Base-by-base conservation (phyloP, 1,284 basidiomycete species). In the Microbotryomycetes sp. region DNA sequence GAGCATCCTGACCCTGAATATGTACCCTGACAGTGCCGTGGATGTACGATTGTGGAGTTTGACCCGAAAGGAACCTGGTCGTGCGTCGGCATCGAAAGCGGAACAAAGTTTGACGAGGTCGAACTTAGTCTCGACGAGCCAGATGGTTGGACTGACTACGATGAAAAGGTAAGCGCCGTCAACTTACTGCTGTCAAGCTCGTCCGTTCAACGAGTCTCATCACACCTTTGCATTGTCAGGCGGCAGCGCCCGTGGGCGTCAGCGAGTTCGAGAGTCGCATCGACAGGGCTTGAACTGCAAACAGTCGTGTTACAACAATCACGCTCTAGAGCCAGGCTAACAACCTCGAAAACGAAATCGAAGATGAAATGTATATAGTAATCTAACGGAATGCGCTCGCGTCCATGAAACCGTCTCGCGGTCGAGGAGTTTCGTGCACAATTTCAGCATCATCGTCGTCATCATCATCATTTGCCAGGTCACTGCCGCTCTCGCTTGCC, bases 101-200 rank as follows among this genome's bases (percentile, higher is more conserved):
- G 56, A 23, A 63, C 61, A 4, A 45, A 48, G 16, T 68, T 68
- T 26, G 60, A 62, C 5, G 66, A 68, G 49, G 60, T 68, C 24
- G 64, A 65, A 35, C 46, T 68, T 5, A 57, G 55, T n/a, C 47
- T 59, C 23, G 60, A 65, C n/a, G 64, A 66, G 31, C 30, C 54
- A 2, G 66, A 68, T 6, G 54, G 53, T 9, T 68, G 66, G 66
- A 68, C 55, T 28, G 66, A 68, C 49, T 68, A 68, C 30, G 66
- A 68, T 24, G 66, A 68, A 55, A 68, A 68, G 61, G 66, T 59
- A 50, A 11, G 57, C 11, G 28, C n/a, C n/a, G n/a, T n/a, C 35
- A 41, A 9, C 29, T 35, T 23, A 21, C 49, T 24, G 47, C 47
- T 9, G 7, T 48, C 26, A 21, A 16, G 47, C 47, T 9, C 21